These are phyloP conservation scores for Paecilomyces sp. DNA, from an alignment of 2,329 filamentous ascomycete genomes.

Conservation along the genomic window DNA sequence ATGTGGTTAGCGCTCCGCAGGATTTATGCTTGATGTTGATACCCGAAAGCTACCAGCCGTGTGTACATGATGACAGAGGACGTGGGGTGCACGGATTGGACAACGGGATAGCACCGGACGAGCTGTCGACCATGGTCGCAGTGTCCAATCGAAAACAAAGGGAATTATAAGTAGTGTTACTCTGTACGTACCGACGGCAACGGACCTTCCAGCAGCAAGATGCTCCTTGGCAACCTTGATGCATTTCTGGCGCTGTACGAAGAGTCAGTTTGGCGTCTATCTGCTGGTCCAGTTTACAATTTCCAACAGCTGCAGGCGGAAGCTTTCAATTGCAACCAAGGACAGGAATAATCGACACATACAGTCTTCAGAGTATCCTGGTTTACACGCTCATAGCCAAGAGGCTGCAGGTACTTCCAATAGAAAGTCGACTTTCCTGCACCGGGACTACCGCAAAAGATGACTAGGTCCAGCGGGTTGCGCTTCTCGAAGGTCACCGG, in stretches of 20 bases:
- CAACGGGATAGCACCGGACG: neutral
- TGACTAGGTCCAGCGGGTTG: constrained; percentile 64
- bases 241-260: constrained; percentile 50
- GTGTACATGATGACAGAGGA: neutral
- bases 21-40: neutral
- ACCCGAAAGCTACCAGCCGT: neutral
- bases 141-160: neutral
- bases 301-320: neutral
- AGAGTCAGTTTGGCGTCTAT: neutral
- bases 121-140: neutral
- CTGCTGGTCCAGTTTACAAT: neutral
- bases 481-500: constrained; percentile 47
- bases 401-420: constrained; percentile 66
- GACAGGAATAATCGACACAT: constrained; percentile 4
- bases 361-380: constrained; percentile 79
- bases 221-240: constrained; percentile 64
- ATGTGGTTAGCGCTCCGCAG: neutral
- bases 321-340: neutral
- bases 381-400: constrained; percentile 80
- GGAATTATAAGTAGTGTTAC: constrained; percentile 8
- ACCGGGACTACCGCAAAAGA: constrained; percentile 84
- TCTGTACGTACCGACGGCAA: constrained; percentile 63
- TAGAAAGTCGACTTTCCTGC: constrained; percentile 91
- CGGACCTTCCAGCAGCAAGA: constrained; percentile 58
- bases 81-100: neutral